Base-by-base conservation (phyloP, 495 filamentous ascomycete genomes). In the Jackrogersella minutella region DNA sequence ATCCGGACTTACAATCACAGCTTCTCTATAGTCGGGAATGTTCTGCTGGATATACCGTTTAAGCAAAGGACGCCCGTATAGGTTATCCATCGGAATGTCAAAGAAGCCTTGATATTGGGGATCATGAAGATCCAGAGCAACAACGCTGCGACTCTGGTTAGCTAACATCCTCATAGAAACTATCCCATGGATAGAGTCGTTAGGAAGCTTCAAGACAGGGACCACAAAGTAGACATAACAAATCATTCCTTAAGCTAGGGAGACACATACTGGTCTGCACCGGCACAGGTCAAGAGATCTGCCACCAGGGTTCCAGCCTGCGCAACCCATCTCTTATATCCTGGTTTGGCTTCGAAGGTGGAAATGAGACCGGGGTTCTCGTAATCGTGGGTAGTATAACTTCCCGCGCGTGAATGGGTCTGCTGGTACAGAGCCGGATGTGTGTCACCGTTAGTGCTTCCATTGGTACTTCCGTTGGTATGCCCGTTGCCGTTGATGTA, bases 91-190 rank as follows among this genome's bases (percentile, higher is more conserved):
- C 1, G 93, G 94, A 53, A 98, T 97, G 72, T 98, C 95, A 71
- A 99, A 98, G 82, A 96, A 99, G 44, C 95, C 95, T 76, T 99
- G 95, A 74, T 98, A 98, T 77, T 98, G 96, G 62, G 96, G 93
- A 75, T 98, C 95, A 73, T 99, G 95, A 54, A 99, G 82, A 75
- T 99, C 95, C 87, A 97, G 94, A 2, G 95, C 98, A 71, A 99
- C 93, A 74, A 99, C 68, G 49, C 58, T 69, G 50, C 16, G 8
- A 9, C 28, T 17, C 6, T 2, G 79, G 69, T 80, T 70, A 80
- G 72, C 61, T 57, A 36, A 11, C 24, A 33, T 51, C 53, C 49
- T 59, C 43, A 2, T 22, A 16, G 16, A 37, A 58, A 10, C 33
- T 7, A 30, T 14, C 55, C 44, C 14, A 37, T 26, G 37, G 34